phyloP scores from a whole-genome alignment of 1,284 basidiomycete species.

The Uromyces viciae-fabae region DNA sequence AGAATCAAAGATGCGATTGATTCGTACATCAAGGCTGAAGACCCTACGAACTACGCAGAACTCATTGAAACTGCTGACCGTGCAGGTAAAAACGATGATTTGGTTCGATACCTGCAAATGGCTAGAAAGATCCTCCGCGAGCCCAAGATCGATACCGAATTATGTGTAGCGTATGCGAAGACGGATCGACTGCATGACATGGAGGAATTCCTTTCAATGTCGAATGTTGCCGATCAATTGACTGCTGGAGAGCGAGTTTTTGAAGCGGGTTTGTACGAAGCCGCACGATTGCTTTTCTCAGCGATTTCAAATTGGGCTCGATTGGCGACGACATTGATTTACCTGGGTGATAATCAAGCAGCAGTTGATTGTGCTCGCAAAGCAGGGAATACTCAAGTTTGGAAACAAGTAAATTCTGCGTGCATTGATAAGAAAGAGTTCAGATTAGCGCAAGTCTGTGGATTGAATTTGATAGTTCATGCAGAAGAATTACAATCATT shows the following conservation, averaged over 20 bases:
- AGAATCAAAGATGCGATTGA: constrained; percentile 98
- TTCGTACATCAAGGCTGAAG: constrained; percentile 98
- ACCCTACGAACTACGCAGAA: constrained; percentile 90
- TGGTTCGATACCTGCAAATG: constrained; percentile 97
- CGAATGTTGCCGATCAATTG: constrained; percentile 85
- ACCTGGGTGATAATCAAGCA: constrained; percentile 94
- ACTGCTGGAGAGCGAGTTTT: constrained; percentile 92
- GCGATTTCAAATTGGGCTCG: constrained; percentile 99
- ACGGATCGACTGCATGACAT: constrained; percentile 96
- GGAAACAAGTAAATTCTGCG: constrained; percentile 99
- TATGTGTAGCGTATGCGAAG: constrained; percentile 94
- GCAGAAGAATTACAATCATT: constrained; percentile 84
- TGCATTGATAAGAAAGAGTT: constrained; percentile 97
- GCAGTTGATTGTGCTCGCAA: constrained; percentile 98
- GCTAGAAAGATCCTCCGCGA: constrained; percentile 96
- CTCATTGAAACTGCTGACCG: constrained; percentile 95
- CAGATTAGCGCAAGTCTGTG: constrained; percentile 95
- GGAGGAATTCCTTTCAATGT: constrained; percentile 99
- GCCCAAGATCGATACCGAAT: constrained; percentile 95
- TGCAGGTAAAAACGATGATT: constrained; percentile 96
- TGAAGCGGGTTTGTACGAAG: constrained; percentile 96
- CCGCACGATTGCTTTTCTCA: constrained; percentile 88
- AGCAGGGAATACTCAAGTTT: constrained; percentile 99
- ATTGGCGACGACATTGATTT: constrained; percentile 95
- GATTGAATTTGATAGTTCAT: constrained; percentile 90